Conservation (phyloP, 345 rosid species). For the Kandelia obovata region DNA sequence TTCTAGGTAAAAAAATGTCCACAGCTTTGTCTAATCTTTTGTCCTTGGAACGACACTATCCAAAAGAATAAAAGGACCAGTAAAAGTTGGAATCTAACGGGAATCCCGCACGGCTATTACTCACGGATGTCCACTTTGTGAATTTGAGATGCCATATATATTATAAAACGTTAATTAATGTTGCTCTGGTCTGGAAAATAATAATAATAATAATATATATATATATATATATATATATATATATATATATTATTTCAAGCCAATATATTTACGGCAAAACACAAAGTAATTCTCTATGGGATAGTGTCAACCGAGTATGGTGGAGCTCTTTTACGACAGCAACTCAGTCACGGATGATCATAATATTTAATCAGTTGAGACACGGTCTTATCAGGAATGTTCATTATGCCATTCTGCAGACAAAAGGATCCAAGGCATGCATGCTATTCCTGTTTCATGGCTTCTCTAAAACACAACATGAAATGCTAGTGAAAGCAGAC, state of each 20-base stretch:
- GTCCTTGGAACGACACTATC: not conserved
- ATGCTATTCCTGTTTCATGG: not conserved
- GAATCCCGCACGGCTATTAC: too few relatives aligned
- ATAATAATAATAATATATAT: too few relatives aligned
- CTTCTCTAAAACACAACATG: not conserved
- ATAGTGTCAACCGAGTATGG: not conserved
- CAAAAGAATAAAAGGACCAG: not conserved
- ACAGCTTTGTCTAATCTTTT: not conserved
- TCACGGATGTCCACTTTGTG: too few relatives aligned
- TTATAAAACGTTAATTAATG: too few relatives aligned
- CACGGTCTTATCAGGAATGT: not conserved
- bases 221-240: too few relatives aligned
- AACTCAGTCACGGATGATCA: not conserved
- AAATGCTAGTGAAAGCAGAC: too few relatives aligned
- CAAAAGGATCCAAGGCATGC: not conserved
- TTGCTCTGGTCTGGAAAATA: too few relatives aligned
- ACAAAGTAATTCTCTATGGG: not conserved
- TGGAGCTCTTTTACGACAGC: too few relatives aligned
- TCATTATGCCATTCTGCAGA: conserved; percentile 5
- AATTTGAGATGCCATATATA: too few relatives aligned
- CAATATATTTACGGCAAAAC: too few relatives aligned
- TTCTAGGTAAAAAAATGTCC: not conserved
- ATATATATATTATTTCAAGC: too few relatives aligned
- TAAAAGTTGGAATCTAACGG: too few relatives aligned
- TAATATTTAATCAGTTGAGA: not conserved